Percentiles rank a stretch among this genome's conserved stretches.
phyloP scores from a whole-genome alignment of 2,329 filamentous ascomycete species.

The Penicillium hesseltinei region DNA sequence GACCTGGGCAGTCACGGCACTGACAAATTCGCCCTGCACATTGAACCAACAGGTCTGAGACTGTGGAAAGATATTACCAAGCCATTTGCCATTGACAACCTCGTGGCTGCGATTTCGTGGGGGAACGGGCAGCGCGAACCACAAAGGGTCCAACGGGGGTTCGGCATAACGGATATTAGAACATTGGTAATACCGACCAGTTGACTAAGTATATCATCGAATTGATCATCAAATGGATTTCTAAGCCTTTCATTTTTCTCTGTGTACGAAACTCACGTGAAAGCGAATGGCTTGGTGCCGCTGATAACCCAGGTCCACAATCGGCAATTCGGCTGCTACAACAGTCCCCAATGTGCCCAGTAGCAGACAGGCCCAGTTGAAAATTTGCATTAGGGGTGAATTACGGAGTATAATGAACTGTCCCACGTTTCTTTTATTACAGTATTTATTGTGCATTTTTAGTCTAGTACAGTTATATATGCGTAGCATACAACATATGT shows the following conservation, averaged over 20 bases:
- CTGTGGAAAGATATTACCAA: neutral
- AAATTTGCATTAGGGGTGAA: neutral
- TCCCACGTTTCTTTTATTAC: too few species aligned
- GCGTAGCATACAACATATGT: too few species aligned
- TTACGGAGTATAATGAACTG: neutral
- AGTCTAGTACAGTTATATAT: too few species aligned
- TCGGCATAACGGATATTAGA: neutral
- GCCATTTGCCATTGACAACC: neutral
- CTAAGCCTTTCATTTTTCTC: neutral
- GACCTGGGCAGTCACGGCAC: neutral
- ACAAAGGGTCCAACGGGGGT: neutral
- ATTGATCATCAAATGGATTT: neutral
- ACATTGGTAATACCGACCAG: neutral
- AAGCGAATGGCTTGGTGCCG: neutral
- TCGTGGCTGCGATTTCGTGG: neutral
- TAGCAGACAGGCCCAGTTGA: neutral
- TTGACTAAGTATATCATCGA: neutral
- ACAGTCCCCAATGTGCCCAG: neutral
- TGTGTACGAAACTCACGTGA: neutral
- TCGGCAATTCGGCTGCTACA: neutral
- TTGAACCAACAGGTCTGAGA: neutral
- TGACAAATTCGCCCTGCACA: neutral
- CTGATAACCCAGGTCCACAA: constrained; percentile 1
- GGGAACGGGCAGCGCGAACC: neutral
- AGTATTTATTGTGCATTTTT: too few species aligned